Evolutionary conservation across 768 basidiomycete species (phyloP).

Genomic region (Hypholoma fasciculare): DNA sequence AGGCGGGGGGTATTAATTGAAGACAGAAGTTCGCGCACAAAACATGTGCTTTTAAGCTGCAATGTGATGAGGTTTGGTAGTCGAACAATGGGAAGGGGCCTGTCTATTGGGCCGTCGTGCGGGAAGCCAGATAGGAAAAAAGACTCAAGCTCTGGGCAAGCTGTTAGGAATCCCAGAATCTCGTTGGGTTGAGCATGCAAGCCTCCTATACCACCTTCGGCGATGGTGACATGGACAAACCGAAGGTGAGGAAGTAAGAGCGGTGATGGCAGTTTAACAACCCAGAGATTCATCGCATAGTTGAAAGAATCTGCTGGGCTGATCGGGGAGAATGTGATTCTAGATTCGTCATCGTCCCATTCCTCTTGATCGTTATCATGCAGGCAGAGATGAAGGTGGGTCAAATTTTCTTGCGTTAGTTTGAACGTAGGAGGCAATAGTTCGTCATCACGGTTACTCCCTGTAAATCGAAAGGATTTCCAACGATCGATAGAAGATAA

Average conservation of each 20-base stretch:
- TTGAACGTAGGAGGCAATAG: conserved; percentile 25
- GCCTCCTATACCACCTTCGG: conserved; percentile 41
- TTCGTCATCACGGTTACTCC: conserved; percentile 38
- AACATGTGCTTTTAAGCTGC: conserved; percentile 57
- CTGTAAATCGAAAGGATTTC: conserved; percentile 48
- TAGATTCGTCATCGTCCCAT: conserved; percentile 26
- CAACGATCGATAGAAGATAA: conserved; percentile 59
- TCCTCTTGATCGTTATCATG: conserved; percentile 34
- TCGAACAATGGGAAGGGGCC: conserved; percentile 39
- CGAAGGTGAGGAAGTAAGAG: conserved; percentile 44
- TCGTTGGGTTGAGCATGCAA: conserved; percentile 44
- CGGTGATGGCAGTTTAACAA: conserved; percentile 50
- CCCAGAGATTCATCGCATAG: conserved; percentile 47
- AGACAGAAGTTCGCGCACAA: conserved; percentile 64
- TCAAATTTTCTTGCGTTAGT: conserved; percentile 25
- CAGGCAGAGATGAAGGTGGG: conserved; percentile 38
- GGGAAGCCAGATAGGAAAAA: conserved; percentile 59
- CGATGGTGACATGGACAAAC: conserved; percentile 59
- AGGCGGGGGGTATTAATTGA: conserved; percentile 63
- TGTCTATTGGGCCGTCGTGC: conserved; percentile 36
- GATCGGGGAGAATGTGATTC: conserved; percentile 34
- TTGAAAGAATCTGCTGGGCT: conserved; percentile 24
- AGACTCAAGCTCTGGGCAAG: conserved; percentile 60
- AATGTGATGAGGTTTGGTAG: conserved; percentile 64
- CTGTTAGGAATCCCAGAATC: conserved; percentile 60